Conservation (phyloP, 495 filamentous ascomycete genomes). For the Thozetella sp. region DNA sequence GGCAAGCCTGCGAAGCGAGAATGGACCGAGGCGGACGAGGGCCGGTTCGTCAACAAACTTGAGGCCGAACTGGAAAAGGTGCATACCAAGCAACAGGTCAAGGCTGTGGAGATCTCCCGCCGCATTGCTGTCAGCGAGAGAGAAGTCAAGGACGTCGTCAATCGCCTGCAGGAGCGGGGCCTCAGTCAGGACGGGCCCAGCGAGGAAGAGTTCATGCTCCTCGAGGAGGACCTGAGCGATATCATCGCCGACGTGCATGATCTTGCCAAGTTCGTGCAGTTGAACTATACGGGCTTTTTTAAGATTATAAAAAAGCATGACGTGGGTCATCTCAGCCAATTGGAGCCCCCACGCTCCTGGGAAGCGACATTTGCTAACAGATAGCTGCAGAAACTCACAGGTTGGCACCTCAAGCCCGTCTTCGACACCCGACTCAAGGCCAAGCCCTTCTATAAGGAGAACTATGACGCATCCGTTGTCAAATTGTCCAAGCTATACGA, state of each 20-base stretch:
- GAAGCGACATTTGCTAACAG: background rate
- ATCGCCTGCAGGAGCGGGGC: conserved; percentile 62
- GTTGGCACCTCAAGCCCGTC: conserved; percentile 90
- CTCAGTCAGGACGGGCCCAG: conserved; percentile 60
- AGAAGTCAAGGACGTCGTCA: conserved; percentile 87
- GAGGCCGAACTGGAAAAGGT: conserved; percentile 96
- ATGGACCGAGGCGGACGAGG: conserved; percentile 94
- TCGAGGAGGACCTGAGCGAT: conserved; percentile 95
- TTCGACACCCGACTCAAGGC: conserved; percentile 92
- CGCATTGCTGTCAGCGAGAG: conserved; percentile 84
- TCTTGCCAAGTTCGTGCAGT: conserved; percentile 94
- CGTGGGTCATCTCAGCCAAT: conserved; percentile 59
- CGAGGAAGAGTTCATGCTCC: conserved; percentile 90
- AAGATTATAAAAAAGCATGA: conserved; percentile 99
- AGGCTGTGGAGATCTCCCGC: conserved; percentile 89
- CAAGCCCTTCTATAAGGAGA: conserved; percentile 97
- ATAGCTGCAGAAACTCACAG: conserved; percentile 79
- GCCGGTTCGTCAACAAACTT: conserved; percentile 80
- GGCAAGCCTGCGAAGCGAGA: conserved; percentile 42
- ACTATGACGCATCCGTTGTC: conserved; percentile 95
- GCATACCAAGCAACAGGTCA: conserved; percentile 93
- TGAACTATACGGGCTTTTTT: conserved; percentile 99
- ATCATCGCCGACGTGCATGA: conserved; percentile 99
- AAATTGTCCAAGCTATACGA: conserved; percentile 97
- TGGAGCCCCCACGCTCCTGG: background rate